Percentiles rank a stretch among this genome's conserved stretches.
Evolutionary conservation across 1,284 basidiomycete species (phyloP).

Genomic region (Trichosporon ovoides): DNA sequence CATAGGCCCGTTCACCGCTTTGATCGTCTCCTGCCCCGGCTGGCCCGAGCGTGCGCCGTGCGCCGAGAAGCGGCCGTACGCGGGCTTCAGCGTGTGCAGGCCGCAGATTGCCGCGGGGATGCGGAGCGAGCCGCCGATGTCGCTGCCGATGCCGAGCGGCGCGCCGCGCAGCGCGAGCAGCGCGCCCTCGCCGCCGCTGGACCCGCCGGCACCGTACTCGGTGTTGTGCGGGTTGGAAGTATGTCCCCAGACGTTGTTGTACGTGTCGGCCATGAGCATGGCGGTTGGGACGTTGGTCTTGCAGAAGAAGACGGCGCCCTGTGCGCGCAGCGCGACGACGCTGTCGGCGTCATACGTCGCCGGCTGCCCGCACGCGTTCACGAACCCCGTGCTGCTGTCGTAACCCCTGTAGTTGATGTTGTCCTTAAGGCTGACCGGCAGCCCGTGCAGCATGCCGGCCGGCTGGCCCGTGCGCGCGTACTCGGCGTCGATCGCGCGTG

Average conservation of each 20-base stretch:
- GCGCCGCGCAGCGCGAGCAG: constrained; percentile 43
- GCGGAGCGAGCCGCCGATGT: constrained; percentile 58
- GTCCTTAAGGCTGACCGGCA: constrained; percentile 49
- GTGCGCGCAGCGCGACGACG: constrained; percentile 16
- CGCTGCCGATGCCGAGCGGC: constrained; percentile 46
- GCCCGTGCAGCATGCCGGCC: constrained; percentile 49
- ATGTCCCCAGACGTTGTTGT: constrained; percentile 26
- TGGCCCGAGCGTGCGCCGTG: constrained; percentile 56
- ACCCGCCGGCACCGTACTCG: constrained; percentile 40
- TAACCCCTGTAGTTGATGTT: constrained; percentile 34
- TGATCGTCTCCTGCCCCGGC: constrained; percentile 63
- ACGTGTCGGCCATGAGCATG: constrained; percentile 30
- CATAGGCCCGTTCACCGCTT: constrained; percentile 65
- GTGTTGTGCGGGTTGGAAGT: constrained; percentile 47
- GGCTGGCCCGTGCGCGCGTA: constrained; percentile 41
- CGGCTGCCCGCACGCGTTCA: constrained; percentile 12
- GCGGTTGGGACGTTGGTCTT: constrained; percentile 26
- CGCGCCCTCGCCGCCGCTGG: constrained; percentile 48
- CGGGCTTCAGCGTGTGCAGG: constrained; percentile 17
- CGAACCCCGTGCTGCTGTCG: constrained; percentile 22
- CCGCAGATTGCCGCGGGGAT: constrained; percentile 18
- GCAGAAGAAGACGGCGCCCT: constrained; percentile 28
- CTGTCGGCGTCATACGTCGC: constrained; percentile 17
- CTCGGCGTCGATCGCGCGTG: constrained; percentile 45
- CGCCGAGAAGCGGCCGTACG: constrained; percentile 15